A percentile compares a stretch with the other conserved stretches of the same genome.
Evolutionary conservation across 331 rosid genomes (phyloP).

Genomic region (Dryas integrifolia): DNA sequence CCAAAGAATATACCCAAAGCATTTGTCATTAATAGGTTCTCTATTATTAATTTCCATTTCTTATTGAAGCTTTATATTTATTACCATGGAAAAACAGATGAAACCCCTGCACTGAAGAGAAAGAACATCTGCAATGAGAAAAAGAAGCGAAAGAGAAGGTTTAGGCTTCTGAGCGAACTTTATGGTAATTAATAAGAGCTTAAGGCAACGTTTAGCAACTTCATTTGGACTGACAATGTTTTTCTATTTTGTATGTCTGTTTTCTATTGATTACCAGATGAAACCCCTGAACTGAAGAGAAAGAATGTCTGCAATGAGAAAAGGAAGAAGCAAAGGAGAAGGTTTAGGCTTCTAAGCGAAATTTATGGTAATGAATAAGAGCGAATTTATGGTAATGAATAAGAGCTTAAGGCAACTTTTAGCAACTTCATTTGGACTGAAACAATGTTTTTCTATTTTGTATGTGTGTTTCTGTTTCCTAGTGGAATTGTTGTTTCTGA

Average conservation of each 20-base stretch:
- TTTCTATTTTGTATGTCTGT: background rate
- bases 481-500: background rate
- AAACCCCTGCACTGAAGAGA: background rate
- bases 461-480: background rate
- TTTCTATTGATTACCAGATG: conserved; percentile 3
- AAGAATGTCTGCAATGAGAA: background rate
- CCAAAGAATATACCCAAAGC: background rate
- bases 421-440: background rate
- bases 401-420: background rate
- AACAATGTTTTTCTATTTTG: background rate
- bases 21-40: background rate
- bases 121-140: background rate
- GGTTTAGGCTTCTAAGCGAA: background rate
- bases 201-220: background rate
- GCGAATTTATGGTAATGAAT: background rate
- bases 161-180: background rate
- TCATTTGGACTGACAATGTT: background rate
- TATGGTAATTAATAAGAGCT: background rate
- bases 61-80: background rate
- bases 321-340: background rate
- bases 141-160: background rate
- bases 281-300: background rate
- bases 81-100: conserved; percentile 6
- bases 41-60: background rate
- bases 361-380: background rate